A percentile compares a stretch with the other conserved stretches of the same genome.
These are phyloP conservation scores for Biscutella auriculata DNA, from an alignment of 441 rosid species.

Conservation along the genomic window DNA sequence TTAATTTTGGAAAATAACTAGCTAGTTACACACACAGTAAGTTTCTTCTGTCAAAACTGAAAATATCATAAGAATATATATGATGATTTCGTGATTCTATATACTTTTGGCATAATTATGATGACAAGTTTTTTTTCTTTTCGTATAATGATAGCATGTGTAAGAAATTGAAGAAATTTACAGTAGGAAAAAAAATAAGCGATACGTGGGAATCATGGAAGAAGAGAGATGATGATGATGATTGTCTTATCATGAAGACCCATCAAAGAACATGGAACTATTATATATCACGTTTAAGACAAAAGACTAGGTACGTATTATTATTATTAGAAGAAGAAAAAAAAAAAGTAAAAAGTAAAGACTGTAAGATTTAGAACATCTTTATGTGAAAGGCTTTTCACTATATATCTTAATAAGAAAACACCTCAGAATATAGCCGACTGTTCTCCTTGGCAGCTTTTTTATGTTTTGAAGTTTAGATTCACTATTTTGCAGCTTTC, in stretches of 20 bases:
- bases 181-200: neutral
- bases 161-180: neutral
- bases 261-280: conserved; percentile 14
- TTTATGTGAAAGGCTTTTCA: conserved; percentile 5
- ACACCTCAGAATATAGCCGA: conserved; percentile 7
- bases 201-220: conserved; percentile 8
- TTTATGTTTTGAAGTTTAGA: conserved; percentile 17
- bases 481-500: conserved; percentile 23
- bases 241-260: conserved; percentile 25
- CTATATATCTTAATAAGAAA: neutral
- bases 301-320: neutral
- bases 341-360: neutral
- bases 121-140: too few species aligned
- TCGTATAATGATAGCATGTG: too few species aligned
- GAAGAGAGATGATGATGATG: conserved; percentile 15
- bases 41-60: neutral
- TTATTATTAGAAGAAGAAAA: neutral
- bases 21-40: neutral
- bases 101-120: too few species aligned
- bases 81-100: too few species aligned
- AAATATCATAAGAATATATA: neutral
- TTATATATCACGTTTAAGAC: conserved; percentile 8
- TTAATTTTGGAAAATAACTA: too few species aligned
- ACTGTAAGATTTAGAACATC: neutral
- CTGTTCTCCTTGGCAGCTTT: conserved; percentile 17